Percentiles rank a stretch among this genome's conserved stretches.
Conservation (phyloP, 140 eudicot species). For the Anethum foeniculum region DNA sequence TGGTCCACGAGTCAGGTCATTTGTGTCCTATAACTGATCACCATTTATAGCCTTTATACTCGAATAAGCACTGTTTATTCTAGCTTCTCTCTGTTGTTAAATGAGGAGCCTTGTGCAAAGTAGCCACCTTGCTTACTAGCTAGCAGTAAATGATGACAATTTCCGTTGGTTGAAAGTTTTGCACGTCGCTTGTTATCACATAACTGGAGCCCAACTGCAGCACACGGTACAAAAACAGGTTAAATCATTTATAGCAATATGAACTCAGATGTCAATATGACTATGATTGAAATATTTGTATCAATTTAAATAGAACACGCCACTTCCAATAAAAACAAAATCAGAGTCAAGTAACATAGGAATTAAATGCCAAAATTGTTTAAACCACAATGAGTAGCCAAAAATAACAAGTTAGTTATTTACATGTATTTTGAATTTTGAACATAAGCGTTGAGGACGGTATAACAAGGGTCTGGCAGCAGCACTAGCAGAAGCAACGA, state of each 20-base stretch:
- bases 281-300: not conserved
- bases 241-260: not conserved
- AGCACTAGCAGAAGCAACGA: too few relatives aligned
- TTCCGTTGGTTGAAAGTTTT: too few relatives aligned
- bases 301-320: not conserved
- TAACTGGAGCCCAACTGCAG: constrained; percentile 35
- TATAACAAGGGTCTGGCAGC: too few relatives aligned
- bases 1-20: constrained; percentile 77
- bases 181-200: too few relatives aligned
- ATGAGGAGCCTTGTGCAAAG: not conserved
- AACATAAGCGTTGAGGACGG: too few relatives aligned
- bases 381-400: not conserved
- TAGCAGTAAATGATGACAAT: not conserved
- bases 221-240: not conserved
- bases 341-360: not conserved
- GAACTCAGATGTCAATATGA: not conserved
- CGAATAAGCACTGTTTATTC: not conserved
- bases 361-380: not conserved
- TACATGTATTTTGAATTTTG: too few relatives aligned
- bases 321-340: not conserved
- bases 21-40: constrained; percentile 1
- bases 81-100: not conserved
- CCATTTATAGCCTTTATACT: not conserved
- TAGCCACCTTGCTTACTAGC: not conserved
- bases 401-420: not conserved